These are phyloP conservation scores for Sporothrix brunneoviolacea DNA, from an alignment of 2,329 filamentous ascomycete genomes.

Conservation along the genomic window DNA sequence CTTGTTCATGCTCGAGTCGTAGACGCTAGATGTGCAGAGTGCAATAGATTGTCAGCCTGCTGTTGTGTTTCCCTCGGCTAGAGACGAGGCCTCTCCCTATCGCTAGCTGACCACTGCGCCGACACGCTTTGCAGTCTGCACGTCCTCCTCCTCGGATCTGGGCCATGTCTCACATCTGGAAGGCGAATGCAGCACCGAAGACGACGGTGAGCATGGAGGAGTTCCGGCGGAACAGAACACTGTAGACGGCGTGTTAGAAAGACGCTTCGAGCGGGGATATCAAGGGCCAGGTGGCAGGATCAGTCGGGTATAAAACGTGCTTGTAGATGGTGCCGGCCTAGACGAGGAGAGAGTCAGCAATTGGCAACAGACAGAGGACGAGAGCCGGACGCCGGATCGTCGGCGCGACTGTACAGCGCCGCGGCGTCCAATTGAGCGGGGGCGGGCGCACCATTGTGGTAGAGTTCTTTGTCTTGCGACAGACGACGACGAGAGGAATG, in stretches of 20 bases:
- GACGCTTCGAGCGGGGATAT: neutral
- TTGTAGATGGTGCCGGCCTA: slow-evolving; percentile 50
- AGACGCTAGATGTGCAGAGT: slow-evolving; percentile 62
- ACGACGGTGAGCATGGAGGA: slow-evolving; percentile 79
- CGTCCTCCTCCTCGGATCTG: too few relatives aligned
- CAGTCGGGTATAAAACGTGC: slow-evolving; percentile 34
- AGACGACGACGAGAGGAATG: neutral
- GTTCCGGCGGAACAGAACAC: slow-evolving; percentile 80
- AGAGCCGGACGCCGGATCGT: slow-evolving; percentile 2
- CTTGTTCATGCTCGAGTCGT: slow-evolving; percentile 73
- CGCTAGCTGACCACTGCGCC: too few relatives aligned
- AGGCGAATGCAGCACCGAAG: slow-evolving; percentile 80
- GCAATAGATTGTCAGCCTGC: slow-evolving; percentile 9
- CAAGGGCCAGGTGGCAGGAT: neutral
- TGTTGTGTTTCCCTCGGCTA: neutral
- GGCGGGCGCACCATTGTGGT: slow-evolving; percentile 19
- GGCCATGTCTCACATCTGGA: slow-evolving; percentile 89
- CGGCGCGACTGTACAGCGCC: neutral
- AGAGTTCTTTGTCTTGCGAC: slow-evolving; percentile 1
- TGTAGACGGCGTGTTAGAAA: slow-evolving; percentile 33
- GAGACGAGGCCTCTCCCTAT: too few relatives aligned
- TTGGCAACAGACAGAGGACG: slow-evolving; percentile 9
- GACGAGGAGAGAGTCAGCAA: slow-evolving; percentile 24
- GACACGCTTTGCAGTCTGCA: too few relatives aligned
- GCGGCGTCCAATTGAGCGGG: too few relatives aligned